These are phyloP conservation scores for Lachnellula suecica DNA, from an alignment of 2,329 filamentous ascomycete species.

Conservation along the genomic window DNA sequence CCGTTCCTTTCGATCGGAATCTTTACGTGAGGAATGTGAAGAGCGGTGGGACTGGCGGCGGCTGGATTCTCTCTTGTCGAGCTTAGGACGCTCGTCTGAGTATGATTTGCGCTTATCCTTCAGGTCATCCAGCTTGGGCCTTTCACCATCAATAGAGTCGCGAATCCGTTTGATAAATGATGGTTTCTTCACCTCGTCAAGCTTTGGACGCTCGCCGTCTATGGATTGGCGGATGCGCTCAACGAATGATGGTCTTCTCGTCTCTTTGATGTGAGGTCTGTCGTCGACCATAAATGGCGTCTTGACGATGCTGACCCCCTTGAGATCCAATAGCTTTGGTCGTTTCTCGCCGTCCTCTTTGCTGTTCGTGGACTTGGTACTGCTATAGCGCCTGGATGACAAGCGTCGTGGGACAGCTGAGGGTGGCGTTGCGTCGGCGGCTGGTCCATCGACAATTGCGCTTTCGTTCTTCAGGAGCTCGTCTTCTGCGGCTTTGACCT, in stretches of 20 bases:
- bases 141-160: too few relatives aligned
- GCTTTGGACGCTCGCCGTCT: background rate
- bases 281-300: slow-evolving; percentile 22
- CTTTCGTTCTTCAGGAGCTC: slow-evolving; percentile 13
- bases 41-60: slow-evolving; percentile 14
- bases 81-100: slow-evolving; percentile 4
- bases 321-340: slow-evolving; percentile 21
- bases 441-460: slow-evolving; percentile 12
- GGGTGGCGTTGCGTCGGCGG: slow-evolving; percentile 3
- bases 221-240: background rate
- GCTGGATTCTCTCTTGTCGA: background rate
- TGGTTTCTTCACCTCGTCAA: background rate
- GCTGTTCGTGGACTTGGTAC: slow-evolving; percentile 7
- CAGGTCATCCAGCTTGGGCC: background rate
- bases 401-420: slow-evolving; percentile 16
- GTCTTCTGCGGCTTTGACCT: slow-evolving; percentile 14
- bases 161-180: too few relatives aligned
- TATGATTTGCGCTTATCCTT: slow-evolving; percentile 2
- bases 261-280: slow-evolving; percentile 24
- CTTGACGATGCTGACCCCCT: slow-evolving; percentile 28
- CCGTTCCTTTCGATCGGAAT: slow-evolving; percentile 16
- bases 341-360: slow-evolving; percentile 17
- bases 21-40: slow-evolving; percentile 5
- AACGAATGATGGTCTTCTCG: background rate
- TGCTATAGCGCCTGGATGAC: slow-evolving; percentile 18